Base-by-base conservation (phyloP, 1,284 basidiomycete species). In the Pseudozyma tsukubaensis region DNA sequence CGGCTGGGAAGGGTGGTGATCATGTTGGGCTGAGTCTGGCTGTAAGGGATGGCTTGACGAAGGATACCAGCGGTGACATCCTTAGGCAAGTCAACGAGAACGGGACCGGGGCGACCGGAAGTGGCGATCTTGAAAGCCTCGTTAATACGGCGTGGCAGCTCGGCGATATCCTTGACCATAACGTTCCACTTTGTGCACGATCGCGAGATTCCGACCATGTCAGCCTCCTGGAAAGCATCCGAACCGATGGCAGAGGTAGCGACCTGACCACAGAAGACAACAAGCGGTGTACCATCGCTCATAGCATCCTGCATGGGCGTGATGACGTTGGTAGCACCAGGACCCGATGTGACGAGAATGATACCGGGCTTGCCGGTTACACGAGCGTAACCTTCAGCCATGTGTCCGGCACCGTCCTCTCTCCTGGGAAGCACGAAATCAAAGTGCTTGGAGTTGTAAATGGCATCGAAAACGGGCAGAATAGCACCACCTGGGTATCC, bases 131-230 rank as follows among this genome's bases (percentile, higher is more conserved):
- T 97, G 90, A 99, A 99, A 0, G 96, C 97, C 86, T 99, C 96
- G 85, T 98, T 99, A 86, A 99, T 97, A 73, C 96, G 89, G 52
- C 96, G 88, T 9, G 96, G 97, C 4, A 98, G 88, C 86, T 98
- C 96, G 29, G 92, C 87, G 72, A 99, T 94, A 85, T 97, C 94
- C 87, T 98, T 98, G 69, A 99, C 93, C 94, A 98, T 97, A 75
- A 99, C 95, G 85, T 99, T 99, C 97, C 96, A 99, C 86, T 99
- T 99, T 32, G 97, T 98, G 87, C 96, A 99, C 77, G 91, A 91
- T 72, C 96, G 88, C 54, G 94, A 97, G 85, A 99, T 99, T 58
- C 97, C 97, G 67, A 99, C 89, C 53, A 98, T 87, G 83, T 99
- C 97, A 47, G 96, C 96, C 86, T 99, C 96, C 85, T 99, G 96